Base-by-base conservation (phyloP, 1,284 basidiomycete species). In the Phylloboletellus chloephorus region DNA sequence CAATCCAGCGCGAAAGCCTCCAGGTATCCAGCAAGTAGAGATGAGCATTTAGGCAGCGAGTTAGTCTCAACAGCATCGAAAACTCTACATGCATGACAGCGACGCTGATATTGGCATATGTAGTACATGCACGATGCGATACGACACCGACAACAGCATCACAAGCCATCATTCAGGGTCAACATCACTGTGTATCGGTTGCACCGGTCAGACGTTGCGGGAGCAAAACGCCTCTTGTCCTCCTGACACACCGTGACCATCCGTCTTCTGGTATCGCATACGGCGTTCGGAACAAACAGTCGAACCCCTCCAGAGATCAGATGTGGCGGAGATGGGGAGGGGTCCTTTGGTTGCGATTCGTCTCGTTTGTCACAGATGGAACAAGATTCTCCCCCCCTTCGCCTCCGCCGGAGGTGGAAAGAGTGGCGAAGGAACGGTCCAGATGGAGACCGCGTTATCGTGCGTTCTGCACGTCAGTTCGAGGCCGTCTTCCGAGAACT, bases 161-260 rank as follows among this genome's bases (percentile, higher is more conserved):
- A n/a, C n/a, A n/a, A n/a, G n/a, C n/a, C n/a, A n/a, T n/a, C n/a
- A n/a, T n/a, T n/a, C n/a, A n/a, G n/a, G 17, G 44, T 33, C n/a
- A 48, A 25, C 12, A 31, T 20, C 11, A 49, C n/a, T 37, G 38
- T 3, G 21, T 25, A 15, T 31, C 19, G 3, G 2, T 16, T 7
- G 10, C 30, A 39, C 7, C 17, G 48, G 48, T 7, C 48, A 51
- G 3, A 32, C 46, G 43, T n/a, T 45, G 48, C 5, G 48, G 48
- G 3, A 49, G 33, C 48, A 49, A 35, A 49, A 50, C 23, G 47
- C 9, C 33, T 34, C 26, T 32, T 46, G 9, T 49, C 26, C 7
- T 10, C 43, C 2, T 41, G 10, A 24, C 38, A 46, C 17, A 50
- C 43, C 48, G n/a, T n/a, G n/a, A n/a, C n/a, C 48, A 49, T 8